These are phyloP conservation scores for Trichoderma pleuroti DNA, from an alignment of 2,329 filamentous ascomycete species.

Conservation along the genomic window DNA sequence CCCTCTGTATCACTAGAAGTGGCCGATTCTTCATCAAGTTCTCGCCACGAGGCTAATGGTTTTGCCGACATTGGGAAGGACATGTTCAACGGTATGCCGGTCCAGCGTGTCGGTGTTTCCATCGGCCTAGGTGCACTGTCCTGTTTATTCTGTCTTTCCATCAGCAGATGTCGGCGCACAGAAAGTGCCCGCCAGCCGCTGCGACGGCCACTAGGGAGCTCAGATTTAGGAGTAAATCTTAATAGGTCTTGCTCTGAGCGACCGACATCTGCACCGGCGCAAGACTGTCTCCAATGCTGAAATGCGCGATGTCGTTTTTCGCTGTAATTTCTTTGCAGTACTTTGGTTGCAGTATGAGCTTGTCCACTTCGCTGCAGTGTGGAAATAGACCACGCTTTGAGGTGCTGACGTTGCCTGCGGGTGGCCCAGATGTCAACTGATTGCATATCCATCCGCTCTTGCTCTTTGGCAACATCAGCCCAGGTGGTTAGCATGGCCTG, in stretches of 20 bases:
- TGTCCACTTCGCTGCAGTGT: conserved; percentile 37
- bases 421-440: conserved; percentile 33
- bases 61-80: conserved; percentile 29
- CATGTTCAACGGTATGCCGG: conserved; percentile 39
- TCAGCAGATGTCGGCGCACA: conserved; percentile 25
- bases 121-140: conserved; percentile 26
- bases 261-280: conserved; percentile 20
- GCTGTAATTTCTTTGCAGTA: conserved; percentile 31
- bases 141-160: conserved; percentile 24
- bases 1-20: conserved; percentile 19
- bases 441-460: conserved; percentile 27
- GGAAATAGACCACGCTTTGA: conserved; percentile 38
- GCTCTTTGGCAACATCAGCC: conserved; percentile 23
- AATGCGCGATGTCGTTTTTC: conserved; percentile 32
- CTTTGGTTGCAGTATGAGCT: conserved; percentile 36
- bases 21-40: conserved; percentile 29
- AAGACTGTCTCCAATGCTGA: conserved; percentile 31
- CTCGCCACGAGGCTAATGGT: conserved; percentile 32
- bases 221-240: conserved; percentile 6
- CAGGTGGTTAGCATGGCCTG: conserved; percentile 26
- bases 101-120: conserved; percentile 47
- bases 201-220: conserved; percentile 21
- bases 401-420: conserved; percentile 32
- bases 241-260: conserved; percentile 1
- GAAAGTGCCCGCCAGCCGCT: conserved; percentile 29